A percentile compares a stretch with the other conserved stretches of the same genome.
These are phyloP conservation scores for Lepiota venenata DNA, from an alignment of 768 basidiomycete genomes.

Conservation along the genomic window DNA sequence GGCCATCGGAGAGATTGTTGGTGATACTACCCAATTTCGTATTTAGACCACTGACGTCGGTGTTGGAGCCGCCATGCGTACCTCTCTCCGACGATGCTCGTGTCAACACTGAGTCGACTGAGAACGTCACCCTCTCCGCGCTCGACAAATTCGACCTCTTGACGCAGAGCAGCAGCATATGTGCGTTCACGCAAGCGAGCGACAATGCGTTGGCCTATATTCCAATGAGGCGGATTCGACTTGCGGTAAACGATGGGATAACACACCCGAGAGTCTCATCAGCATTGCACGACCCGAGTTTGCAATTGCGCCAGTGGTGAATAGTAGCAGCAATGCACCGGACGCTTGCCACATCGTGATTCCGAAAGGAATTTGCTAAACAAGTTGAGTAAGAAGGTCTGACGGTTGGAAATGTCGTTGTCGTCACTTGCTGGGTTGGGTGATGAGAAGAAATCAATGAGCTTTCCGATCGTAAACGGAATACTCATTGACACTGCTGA, in stretches of 20 bases:
- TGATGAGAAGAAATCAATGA: constrained; percentile 91
- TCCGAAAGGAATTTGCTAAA: constrained; percentile 74
- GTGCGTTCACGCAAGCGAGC: constrained; percentile 80
- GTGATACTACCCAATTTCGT: constrained; percentile 48
- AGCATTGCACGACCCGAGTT: constrained; percentile 82
- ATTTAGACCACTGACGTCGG: constrained; percentile 1
- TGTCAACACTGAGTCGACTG: constrained; percentile 87
- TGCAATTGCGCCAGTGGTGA: constrained; percentile 83
- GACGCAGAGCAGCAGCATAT: constrained; percentile 78
- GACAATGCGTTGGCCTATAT: constrained; percentile 83
- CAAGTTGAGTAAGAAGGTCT: constrained; percentile 3
- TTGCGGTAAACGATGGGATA: background rate
- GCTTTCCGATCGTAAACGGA: constrained; percentile 88
- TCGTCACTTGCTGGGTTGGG: constrained; percentile 57
- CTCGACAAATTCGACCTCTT: constrained; percentile 94
- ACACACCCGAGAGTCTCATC: constrained; percentile 80
- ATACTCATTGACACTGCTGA: constrained; percentile 90
- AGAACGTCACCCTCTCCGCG: constrained; percentile 91
- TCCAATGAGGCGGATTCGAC: background rate
- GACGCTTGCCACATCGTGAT: constrained; percentile 82
- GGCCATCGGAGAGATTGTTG: constrained; percentile 76
- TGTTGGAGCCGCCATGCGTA: constrained; percentile 22
- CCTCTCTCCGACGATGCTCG: constrained; percentile 93
- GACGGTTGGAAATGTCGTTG: background rate
- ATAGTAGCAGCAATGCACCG: constrained; percentile 63